These are phyloP conservation scores for Plasmodium blacklocki DNA, from an alignment of 169 alveolate species.

Conservation along the genomic window DNA sequence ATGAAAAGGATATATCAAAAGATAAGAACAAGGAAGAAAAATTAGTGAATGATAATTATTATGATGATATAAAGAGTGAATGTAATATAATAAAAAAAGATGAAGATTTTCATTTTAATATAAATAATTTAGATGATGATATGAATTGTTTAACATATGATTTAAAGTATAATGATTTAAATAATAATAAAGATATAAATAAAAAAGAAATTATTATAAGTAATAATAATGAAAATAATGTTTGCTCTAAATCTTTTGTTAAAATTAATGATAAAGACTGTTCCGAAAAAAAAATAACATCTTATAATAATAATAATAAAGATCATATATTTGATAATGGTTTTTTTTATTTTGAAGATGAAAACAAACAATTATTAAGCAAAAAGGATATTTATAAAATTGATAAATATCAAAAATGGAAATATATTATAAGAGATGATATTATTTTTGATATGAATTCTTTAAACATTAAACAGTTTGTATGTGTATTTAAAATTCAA, in stretches of 20 bases:
- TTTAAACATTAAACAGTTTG: constrained; percentile 44
- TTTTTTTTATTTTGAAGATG: not conserved
- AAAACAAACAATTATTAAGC: not conserved
- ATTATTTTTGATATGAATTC: constrained; percentile 40
- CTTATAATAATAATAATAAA: not conserved
- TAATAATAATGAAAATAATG: not conserved
- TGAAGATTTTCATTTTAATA: not conserved
- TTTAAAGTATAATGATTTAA: not conserved
- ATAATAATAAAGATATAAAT: not conserved
- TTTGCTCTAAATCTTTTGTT: not conserved
- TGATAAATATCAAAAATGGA: constrained; percentile 51
- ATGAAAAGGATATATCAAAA: not conserved
- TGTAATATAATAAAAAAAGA: not conserved
- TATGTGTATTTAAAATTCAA: constrained; percentile 55
- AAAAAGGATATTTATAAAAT: constrained; percentile 53
- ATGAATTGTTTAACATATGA: not conserved
- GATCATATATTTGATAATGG: not conserved
- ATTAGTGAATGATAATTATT: not conserved
- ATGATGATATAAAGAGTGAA: not conserved
- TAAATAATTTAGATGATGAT: no score
- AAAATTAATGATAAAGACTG: not conserved
- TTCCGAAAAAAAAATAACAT: not conserved
- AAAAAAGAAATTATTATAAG: not conserved
- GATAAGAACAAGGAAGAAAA: not conserved
- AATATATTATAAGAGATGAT: constrained; percentile 35